Conservation (phyloP, 495 filamentous ascomycete species). For the Xylaria venustula region DNA sequence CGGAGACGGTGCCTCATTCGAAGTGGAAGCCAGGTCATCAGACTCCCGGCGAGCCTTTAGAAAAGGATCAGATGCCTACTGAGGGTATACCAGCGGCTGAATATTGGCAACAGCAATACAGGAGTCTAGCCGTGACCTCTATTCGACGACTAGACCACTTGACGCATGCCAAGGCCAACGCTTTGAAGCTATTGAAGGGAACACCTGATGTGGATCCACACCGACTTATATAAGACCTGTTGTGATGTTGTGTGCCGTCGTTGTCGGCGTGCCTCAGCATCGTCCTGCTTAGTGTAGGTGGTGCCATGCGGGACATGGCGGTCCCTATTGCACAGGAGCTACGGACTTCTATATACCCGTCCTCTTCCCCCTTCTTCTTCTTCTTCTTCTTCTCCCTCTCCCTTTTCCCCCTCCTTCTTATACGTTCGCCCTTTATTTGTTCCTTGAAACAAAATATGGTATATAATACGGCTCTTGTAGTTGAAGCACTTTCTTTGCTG, state of each 20-base stretch:
- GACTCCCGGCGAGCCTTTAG: conserved; percentile 14
- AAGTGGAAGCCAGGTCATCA: conserved; percentile 31
- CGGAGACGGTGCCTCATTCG: conserved; percentile 43
- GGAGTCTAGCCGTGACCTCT: conserved; percentile 26
- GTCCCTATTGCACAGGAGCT: neutral
- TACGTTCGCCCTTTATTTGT: too few species aligned
- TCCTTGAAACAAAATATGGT: conserved; percentile 2
- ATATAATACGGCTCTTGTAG: neutral
- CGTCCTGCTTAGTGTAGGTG: neutral
- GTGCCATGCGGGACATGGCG: conserved; percentile 3
- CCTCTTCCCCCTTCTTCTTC: neutral
- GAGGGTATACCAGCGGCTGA: conserved; percentile 33
- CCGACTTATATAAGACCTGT: neutral
- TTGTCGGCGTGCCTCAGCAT: neutral
- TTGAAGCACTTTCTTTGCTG: neutral
- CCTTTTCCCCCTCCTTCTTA: too few species aligned
- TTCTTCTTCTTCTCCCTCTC: neutral
- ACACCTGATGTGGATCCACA: conserved; percentile 14
- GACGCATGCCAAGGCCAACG: conserved; percentile 7
- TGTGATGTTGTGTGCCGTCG: neutral
- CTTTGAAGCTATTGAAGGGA: conserved; percentile 10
- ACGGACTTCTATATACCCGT: conserved; percentile 8
- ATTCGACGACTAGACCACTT: conserved; percentile 11
- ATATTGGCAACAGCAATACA: conserved; percentile 39
- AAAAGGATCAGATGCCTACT: conserved; percentile 18